Conservation (phyloP, 768 basidiomycete genomes). For the Wakefieldia striispora region DNA sequence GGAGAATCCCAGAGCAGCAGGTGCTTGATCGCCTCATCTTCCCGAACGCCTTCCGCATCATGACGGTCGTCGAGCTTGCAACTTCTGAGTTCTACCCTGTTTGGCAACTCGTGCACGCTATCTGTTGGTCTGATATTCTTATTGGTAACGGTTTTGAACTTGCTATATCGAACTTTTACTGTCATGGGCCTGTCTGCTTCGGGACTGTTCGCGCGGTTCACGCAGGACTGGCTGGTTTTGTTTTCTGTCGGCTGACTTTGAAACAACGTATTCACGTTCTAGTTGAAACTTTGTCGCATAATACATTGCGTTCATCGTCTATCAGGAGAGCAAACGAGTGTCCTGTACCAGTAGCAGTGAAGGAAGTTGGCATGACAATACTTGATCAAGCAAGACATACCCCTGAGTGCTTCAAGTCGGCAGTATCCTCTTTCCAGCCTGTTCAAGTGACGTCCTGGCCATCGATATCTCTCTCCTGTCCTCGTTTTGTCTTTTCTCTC, state of each 20-base stretch:
- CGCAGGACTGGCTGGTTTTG: slow-evolving; percentile 5
- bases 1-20: slow-evolving; percentile 53
- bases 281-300: slow-evolving; percentile 3
- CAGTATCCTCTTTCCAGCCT: slow-evolving; percentile 21
- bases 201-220: slow-evolving; percentile 1
- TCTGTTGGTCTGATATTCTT: slow-evolving; percentile 27
- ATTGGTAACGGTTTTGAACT: slow-evolving; percentile 30
- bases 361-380: slow-evolving; percentile 7
- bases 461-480: background rate
- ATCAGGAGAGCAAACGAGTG: too few relatives aligned
- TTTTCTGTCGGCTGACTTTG: slow-evolving; percentile 6
- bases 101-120: slow-evolving; percentile 16
- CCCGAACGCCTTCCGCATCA: slow-evolving; percentile 7
- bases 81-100: slow-evolving; percentile 11
- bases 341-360: background rate
- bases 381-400: background rate
- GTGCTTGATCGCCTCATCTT: slow-evolving; percentile 18
- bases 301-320: too few relatives aligned
- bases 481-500: background rate
- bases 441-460: slow-evolving; percentile 21
- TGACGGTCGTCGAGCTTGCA: slow-evolving; percentile 5
- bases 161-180: slow-evolving; percentile 17
- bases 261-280: slow-evolving; percentile 13
- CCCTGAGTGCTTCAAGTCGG: slow-evolving; percentile 18
- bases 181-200: slow-evolving; percentile 2